phyloP scores from a whole-genome alignment of 768 basidiomycete genomes.

The Fibroporia radiculosa region DNA sequence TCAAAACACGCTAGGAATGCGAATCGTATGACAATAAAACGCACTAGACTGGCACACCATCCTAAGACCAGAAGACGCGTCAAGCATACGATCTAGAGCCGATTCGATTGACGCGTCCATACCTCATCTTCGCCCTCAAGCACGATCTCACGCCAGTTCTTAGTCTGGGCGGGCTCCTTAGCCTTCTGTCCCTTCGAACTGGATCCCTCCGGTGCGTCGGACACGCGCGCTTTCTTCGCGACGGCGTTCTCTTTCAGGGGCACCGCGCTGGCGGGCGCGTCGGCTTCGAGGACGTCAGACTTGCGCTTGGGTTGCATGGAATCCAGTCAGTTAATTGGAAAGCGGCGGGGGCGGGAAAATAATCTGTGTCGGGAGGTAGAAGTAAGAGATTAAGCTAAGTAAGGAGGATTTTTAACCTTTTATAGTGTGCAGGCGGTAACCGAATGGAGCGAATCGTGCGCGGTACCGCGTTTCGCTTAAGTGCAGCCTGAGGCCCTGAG shows the following conservation, averaged over 20 bases:
- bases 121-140: conserved; percentile 37
- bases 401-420: no score
- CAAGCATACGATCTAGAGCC: background rate
- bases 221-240: conserved; percentile 27
- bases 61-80: conserved; percentile 9
- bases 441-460: no score
- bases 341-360: no score
- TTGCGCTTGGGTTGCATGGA: conserved; percentile 39
- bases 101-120: conserved; percentile 8
- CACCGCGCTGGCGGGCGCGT: conserved; percentile 6
- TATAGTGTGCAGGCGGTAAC: no score
- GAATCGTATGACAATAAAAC: background rate
- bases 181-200: conserved; percentile 18
- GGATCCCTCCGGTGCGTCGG: conserved; percentile 17
- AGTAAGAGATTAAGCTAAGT: no score
- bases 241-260: conserved; percentile 12
- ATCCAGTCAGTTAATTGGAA: no score
- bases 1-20: background rate
- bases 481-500: no score
- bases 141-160: conserved; percentile 31
- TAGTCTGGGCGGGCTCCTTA: conserved; percentile 9
- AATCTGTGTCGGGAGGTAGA: no score
- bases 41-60: conserved; percentile 25
- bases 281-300: conserved; percentile 20
- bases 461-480: no score